These are phyloP conservation scores for Termitomyces sp. DNA, from an alignment of 768 basidiomycete species.

Conservation along the genomic window DNA sequence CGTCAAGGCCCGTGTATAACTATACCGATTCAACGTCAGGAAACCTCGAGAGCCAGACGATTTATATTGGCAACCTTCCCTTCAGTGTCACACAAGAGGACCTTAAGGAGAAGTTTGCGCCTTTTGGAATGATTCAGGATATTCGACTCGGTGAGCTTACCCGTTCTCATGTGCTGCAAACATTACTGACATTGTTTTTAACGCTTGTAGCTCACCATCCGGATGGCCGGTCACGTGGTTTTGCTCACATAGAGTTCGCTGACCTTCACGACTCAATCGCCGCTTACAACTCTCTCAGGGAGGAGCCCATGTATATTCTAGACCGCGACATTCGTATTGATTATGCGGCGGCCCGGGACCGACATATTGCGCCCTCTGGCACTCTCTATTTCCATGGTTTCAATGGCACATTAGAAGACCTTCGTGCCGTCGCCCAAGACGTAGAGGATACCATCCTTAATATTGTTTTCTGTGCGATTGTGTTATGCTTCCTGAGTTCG, in stretches of 20 bases:
- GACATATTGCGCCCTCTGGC: slow-evolving; percentile 17
- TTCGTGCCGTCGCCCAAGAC: slow-evolving; percentile 20
- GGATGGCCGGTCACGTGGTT: slow-evolving; percentile 37
- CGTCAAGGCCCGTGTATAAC: slow-evolving; percentile 9
- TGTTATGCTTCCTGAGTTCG: not conserved
- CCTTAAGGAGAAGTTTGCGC: slow-evolving; percentile 33
- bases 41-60: slow-evolving; percentile 17
- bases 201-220: slow-evolving; percentile 13
- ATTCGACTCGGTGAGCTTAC: slow-evolving; percentile 35
- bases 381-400: slow-evolving; percentile 29
- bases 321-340: slow-evolving; percentile 41
- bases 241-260: slow-evolving; percentile 40
- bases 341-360: slow-evolving; percentile 23
- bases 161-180: not conserved
- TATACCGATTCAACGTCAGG: fast-evolving
- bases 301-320: slow-evolving; percentile 44
- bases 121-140: slow-evolving; percentile 35
- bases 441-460: slow-evolving; percentile 24
- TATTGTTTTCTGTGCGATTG: slow-evolving; percentile 25
- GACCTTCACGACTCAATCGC: slow-evolving; percentile 29
- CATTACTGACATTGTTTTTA: not conserved
- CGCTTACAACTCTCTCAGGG: slow-evolving; percentile 27
- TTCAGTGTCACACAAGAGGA: slow-evolving; percentile 37
- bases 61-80: slow-evolving; percentile 53
- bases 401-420: slow-evolving; percentile 16